These are phyloP conservation scores for Rhizophagus sp. DNA, from an alignment of 192 early-diverging fungal genomes.

Conservation along the genomic window DNA sequence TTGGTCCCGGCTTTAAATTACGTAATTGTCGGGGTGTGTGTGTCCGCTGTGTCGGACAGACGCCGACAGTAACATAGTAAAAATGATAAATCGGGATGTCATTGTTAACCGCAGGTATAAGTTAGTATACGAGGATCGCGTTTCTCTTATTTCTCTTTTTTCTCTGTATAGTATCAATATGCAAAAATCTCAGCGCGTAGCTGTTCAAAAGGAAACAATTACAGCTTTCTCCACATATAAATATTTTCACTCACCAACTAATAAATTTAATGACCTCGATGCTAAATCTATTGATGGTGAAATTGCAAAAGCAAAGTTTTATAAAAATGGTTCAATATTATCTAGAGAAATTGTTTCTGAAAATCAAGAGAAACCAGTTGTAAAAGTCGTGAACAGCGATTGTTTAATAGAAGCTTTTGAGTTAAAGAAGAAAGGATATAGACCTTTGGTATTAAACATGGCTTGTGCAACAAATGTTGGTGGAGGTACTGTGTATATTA, in stretches of 20 bases:
- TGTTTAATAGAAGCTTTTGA: constrained; percentile 38
- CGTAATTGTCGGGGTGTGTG: too few species aligned
- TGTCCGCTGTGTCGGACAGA: too few species aligned
- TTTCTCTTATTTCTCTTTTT: too few species aligned
- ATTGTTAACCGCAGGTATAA: too few species aligned
- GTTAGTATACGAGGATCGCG: too few species aligned
- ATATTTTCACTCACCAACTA: neutral
- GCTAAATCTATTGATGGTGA: neutral
- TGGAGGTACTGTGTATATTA: constrained; percentile 21
- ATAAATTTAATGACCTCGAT: neutral
- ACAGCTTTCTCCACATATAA: neutral
- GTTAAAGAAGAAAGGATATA: constrained; percentile 42
- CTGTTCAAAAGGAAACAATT: neutral
- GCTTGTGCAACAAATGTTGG: constrained; percentile 40
- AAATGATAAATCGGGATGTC: too few species aligned
- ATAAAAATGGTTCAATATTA: neutral
- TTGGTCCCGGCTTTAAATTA: too few species aligned
- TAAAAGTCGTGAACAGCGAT: constrained; percentile 39
- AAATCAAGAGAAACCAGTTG: constrained; percentile 36
- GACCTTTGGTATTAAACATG: constrained; percentile 49
- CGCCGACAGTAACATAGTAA: too few species aligned
- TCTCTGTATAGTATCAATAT: neutral
- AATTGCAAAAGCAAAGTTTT: constrained; percentile 6
- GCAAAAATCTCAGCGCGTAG: neutral
- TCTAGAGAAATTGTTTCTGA: neutral